Conservation (phyloP, 140 eudicot species). For the Anethum foeniculum region DNA sequence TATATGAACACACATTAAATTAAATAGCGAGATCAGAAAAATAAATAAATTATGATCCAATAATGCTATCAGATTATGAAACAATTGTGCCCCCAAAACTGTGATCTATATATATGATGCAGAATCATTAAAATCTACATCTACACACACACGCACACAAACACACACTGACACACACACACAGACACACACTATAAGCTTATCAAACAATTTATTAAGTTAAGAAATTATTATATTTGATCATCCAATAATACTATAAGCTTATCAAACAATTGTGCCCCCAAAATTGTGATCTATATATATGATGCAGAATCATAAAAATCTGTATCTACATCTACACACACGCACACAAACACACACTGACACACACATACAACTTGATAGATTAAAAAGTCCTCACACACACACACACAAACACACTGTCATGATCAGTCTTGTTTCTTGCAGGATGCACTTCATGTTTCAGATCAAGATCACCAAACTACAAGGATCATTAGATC, state of each 20-base stretch:
- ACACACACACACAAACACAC: too few relatives aligned
- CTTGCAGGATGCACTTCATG: too few relatives aligned
- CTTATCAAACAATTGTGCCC: neutral
- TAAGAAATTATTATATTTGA: too few relatives aligned
- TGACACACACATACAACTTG: neutral
- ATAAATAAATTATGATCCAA: neutral
- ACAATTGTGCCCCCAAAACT: too few relatives aligned
- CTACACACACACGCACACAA: neutral
- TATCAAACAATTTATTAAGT: too few relatives aligned
- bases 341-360: neutral
- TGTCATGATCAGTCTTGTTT: neutral
- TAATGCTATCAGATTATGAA: neutral
- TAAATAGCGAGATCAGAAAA: neutral
- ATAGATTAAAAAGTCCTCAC: neutral
- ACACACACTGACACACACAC: neutral
- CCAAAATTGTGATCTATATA: neutral
- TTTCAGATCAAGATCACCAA: neutral
- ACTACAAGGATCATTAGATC: neutral
- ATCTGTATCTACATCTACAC: neutral
- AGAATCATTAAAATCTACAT: neutral
- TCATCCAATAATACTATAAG: neutral
- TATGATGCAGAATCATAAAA: neutral
- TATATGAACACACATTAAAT: neutral
- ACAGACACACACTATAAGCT: too few relatives aligned
- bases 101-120: neutral